A percentile compares a stretch with the other conserved stretches of the same genome.
phyloP scores from a whole-genome alignment of 257 asterid genomes.

The Buddleja alternifolia region DNA sequence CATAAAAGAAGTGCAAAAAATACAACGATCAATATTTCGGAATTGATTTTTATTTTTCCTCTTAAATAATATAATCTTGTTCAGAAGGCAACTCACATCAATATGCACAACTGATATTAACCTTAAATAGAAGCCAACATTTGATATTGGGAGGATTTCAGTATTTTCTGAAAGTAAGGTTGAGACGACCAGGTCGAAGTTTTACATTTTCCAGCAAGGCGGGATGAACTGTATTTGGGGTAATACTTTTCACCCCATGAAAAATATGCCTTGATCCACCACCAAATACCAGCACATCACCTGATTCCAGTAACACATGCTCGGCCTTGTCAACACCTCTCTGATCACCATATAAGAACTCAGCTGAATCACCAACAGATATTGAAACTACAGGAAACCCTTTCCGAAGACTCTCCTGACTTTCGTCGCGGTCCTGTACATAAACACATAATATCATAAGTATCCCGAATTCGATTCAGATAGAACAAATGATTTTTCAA shows the following conservation, averaged over 20 bases:
- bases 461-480: too few relatives aligned
- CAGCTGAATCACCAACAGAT: conserved; percentile 73
- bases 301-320: conserved; percentile 49
- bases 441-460: background rate
- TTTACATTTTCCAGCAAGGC: conserved; percentile 32
- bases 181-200: conserved; percentile 75
- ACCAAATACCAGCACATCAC: conserved; percentile 69
- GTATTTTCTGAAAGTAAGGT: conserved; percentile 61
- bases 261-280: conserved; percentile 64
- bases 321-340: conserved; percentile 55
- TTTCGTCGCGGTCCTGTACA: conserved; percentile 67
- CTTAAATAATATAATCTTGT: background rate
- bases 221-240: conserved; percentile 52
- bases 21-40: too few relatives aligned
- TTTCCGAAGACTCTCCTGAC: conserved; percentile 40
- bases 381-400: conserved; percentile 70
- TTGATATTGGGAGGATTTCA: conserved; percentile 4
- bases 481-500: too few relatives aligned
- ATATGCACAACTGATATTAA: too few relatives aligned
- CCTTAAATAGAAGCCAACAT: too few relatives aligned
- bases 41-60: background rate
- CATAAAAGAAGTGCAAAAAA: too few relatives aligned
- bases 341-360: conserved; percentile 56
- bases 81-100: background rate
- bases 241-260: conserved; percentile 60